Conservation (phyloP, 352 stramenopile genomes). For the Plasmopara muralis region DNA sequence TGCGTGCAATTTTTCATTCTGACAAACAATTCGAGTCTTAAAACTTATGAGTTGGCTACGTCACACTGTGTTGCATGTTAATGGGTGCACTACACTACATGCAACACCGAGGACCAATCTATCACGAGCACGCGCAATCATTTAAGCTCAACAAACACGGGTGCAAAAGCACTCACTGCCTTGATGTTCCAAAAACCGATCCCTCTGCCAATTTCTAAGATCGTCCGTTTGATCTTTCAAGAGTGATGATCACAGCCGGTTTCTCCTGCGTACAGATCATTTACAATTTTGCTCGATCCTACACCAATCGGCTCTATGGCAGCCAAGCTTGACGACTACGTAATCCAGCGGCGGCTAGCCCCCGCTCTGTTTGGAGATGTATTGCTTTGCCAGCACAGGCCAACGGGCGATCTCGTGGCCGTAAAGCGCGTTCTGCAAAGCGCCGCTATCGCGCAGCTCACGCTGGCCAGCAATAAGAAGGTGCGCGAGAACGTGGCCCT, state of each 20-base stretch:
- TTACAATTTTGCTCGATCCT: slow-evolving; percentile 14
- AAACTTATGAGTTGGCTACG: slow-evolving; percentile 11
- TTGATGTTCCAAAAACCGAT: slow-evolving; percentile 20
- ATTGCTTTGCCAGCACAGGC: slow-evolving; percentile 63
- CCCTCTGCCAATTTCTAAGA: slow-evolving; percentile 17
- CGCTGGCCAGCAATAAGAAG: slow-evolving; percentile 61
- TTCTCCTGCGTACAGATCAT: slow-evolving; percentile 12
- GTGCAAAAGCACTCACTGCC: background rate
- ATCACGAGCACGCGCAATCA: slow-evolving; percentile 1
- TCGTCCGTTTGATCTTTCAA: slow-evolving; percentile 17
- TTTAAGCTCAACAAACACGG: background rate
- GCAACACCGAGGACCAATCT: slow-evolving; percentile 9
- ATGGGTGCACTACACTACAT: background rate
- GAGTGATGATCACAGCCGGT: slow-evolving; percentile 22
- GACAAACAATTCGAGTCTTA: no score
- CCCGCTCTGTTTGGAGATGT: slow-evolving; percentile 77
- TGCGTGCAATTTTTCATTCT: no score
- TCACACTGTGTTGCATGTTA: background rate
- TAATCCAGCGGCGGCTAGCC: slow-evolving; percentile 68
- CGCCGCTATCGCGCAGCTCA: slow-evolving; percentile 45
- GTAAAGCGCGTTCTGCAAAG: slow-evolving; percentile 77
- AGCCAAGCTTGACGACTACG: slow-evolving; percentile 69
- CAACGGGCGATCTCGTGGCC: slow-evolving; percentile 52
- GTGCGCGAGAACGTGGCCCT: slow-evolving; percentile 78
- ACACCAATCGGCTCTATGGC: slow-evolving; percentile 18